Conservation (phyloP, 2,329 filamentous ascomycete species). For the Plenodomus biglobosus region DNA sequence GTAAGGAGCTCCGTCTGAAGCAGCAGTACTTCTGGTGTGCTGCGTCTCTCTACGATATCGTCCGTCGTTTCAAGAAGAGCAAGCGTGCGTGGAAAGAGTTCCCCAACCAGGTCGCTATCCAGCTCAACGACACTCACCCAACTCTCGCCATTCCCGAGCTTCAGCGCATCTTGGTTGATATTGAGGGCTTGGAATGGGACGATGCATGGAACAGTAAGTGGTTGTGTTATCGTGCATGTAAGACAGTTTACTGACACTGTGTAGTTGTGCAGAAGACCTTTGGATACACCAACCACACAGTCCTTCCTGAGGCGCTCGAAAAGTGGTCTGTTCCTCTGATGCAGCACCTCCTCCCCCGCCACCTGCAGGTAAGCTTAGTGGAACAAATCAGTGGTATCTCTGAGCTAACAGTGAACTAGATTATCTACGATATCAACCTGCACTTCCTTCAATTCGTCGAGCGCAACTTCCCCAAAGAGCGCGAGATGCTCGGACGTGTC, state of each 20-base stretch:
- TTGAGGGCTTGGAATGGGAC: constrained; percentile 91
- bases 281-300: constrained; percentile 98
- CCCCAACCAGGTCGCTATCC: constrained; percentile 91
- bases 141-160: constrained; percentile 95
- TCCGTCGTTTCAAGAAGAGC: constrained; percentile 97
- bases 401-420: constrained; percentile 44
- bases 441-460: constrained; percentile 91
- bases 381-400: not conserved
- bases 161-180: constrained; percentile 85
- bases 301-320: constrained; percentile 93
- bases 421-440: constrained; percentile 98
- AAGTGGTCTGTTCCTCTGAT: constrained; percentile 96
- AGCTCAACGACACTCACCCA: constrained; percentile 97
- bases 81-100: constrained; percentile 90
- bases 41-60: constrained; percentile 92
- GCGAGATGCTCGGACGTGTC: constrained; percentile 81
- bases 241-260: constrained; percentile 12
- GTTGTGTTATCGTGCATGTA: not conserved
- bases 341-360: constrained; percentile 88
- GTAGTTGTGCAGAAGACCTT: constrained; percentile 63
- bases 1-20: constrained; percentile 96
- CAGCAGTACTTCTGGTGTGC: constrained; percentile 99
- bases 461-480: constrained; percentile 83
- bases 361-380: constrained; percentile 63
- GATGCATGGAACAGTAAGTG: constrained; percentile 76